Evolutionary conservation across 2,329 filamentous ascomycete genomes (phyloP), one percentile per base, ranked within the genome.

Genomic region (Fusarium coffeatum): DNA sequence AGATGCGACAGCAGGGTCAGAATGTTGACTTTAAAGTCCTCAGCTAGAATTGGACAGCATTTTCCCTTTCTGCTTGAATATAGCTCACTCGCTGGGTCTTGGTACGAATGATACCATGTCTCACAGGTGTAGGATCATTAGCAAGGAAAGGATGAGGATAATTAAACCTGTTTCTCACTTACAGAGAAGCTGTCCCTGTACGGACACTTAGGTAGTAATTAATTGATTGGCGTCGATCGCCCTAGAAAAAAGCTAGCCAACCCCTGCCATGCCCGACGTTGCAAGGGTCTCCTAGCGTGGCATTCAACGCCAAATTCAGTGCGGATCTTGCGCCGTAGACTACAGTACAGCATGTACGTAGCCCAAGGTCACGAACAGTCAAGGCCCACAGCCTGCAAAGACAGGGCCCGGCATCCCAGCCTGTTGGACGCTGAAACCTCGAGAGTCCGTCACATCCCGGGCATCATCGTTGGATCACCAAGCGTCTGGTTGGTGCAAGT

Each of bases 381-480:
- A 64, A 61, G 55, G 42, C 34, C 59, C 64, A 62, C 55, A 22
- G 23, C 27, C 42, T 48, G 42, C 57, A 61, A 47, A 63, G 59
- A 71, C 64, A 71, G 66, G 55, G 54, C 48, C 72, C 68, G 66
- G 66, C 41, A 71, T 72, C 66, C 58, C 66, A 74, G 73, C 72
- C 72, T 64, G 68, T 75, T 75, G 66, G 73, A 58, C 50, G 50
- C 47, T 42, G 55, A 53, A 47, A 30, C 51, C 49, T 72, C 40
- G 45, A 46, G 46, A 69, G 48, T 58, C 56, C 56, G 58, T 68
- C 50, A 69, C 57, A 49, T 63, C 61, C 55, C 45, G 57, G 45
- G 50, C 34, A 40, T 18, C 56, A 50, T 63, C 48, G 40, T 42
- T 55, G 46, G 55, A 32, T 37, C 55, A 32, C 25, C 27, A 23